phyloP scores from a whole-genome alignment of 1,284 basidiomycete genomes.

The Omphalotus olearius region DNA sequence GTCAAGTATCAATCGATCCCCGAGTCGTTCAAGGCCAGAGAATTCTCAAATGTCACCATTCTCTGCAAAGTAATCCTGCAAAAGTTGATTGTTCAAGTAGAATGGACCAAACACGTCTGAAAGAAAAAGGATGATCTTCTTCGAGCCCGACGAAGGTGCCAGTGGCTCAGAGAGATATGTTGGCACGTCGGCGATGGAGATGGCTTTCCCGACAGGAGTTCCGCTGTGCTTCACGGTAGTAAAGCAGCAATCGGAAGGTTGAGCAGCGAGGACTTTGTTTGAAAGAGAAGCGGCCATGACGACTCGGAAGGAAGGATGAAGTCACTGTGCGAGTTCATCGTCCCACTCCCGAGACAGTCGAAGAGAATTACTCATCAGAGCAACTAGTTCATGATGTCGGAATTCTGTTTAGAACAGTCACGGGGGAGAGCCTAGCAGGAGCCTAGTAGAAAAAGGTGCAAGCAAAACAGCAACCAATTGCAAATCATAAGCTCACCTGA shows the following conservation, averaged over 20 bases:
- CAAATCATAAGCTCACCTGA: no score
- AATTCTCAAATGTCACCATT: slow-evolving; percentile 31
- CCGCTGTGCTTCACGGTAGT: slow-evolving; percentile 43
- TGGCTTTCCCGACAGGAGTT: slow-evolving; percentile 36
- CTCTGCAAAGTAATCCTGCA: slow-evolving; percentile 49
- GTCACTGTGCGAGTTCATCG: no score
- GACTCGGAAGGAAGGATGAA: no score
- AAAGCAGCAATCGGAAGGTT: slow-evolving; percentile 40
- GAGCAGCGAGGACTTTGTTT: slow-evolving; percentile 31
- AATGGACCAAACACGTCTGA: slow-evolving; percentile 45
- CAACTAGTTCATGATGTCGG: no score
- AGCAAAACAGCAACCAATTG: no score
- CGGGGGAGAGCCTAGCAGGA: no score
- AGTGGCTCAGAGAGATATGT: slow-evolving; percentile 50
- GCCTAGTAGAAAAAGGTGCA: no score
- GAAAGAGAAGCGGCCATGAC: no score
- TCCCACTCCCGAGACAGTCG: no score
- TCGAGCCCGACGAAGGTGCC: slow-evolving; percentile 20
- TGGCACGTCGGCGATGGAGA: slow-evolving; percentile 39
- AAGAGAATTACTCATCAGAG: no score
- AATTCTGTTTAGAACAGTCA: no score
- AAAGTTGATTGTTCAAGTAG: slow-evolving; percentile 44
- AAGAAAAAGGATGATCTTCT: slow-evolving; percentile 45
- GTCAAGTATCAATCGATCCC: no score
- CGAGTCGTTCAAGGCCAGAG: neutral